Evolutionary conservation across 805 yeast species (phyloP).

Genomic region (Kluyveromyces dobzhanskii): DNA sequence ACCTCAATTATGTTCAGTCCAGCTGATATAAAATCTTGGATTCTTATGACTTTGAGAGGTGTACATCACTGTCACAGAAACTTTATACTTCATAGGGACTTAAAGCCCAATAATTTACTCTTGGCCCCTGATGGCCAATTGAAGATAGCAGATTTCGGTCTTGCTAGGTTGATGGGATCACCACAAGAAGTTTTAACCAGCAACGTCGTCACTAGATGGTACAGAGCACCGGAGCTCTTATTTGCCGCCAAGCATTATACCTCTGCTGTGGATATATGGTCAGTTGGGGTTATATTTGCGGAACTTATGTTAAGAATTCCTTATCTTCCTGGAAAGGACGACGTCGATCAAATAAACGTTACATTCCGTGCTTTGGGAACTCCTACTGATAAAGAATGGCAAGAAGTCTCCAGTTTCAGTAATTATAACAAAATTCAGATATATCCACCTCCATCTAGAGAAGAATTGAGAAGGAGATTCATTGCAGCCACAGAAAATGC

Average conservation of each 20-base stretch:
- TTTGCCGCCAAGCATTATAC: slow-evolving; percentile 87
- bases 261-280: slow-evolving; percentile 89
- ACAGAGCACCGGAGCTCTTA: slow-evolving; percentile 88
- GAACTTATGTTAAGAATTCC: slow-evolving; percentile 94
- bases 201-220: slow-evolving; percentile 97
- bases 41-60: slow-evolving; percentile 90
- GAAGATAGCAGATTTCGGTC: slow-evolving; percentile 95
- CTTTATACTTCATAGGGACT: slow-evolving; percentile 82
- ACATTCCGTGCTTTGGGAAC: slow-evolving; percentile 95
- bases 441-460: slow-evolving; percentile 77
- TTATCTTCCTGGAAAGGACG: slow-evolving; percentile 87
- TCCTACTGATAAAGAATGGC: slow-evolving; percentile 90
- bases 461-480: slow-evolving; percentile 73
- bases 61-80: slow-evolving; percentile 93
- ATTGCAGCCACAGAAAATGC: slow-evolving; percentile 88
- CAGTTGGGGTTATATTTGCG: slow-evolving; percentile 92
- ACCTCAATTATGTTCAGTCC: slow-evolving; percentile 65
- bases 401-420: slow-evolving; percentile 74
- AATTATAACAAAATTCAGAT: slow-evolving; percentile 62
- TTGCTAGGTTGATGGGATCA: slow-evolving; percentile 77
- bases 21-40: slow-evolving; percentile 88
- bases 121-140: slow-evolving; percentile 81
- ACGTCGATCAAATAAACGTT: slow-evolving; percentile 82
- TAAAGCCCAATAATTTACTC: slow-evolving; percentile 85
- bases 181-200: slow-evolving; percentile 76